These are phyloP conservation scores for Solanum aculeatissimum DNA, from an alignment of 305 asterid genomes.

Conservation along the genomic window DNA sequence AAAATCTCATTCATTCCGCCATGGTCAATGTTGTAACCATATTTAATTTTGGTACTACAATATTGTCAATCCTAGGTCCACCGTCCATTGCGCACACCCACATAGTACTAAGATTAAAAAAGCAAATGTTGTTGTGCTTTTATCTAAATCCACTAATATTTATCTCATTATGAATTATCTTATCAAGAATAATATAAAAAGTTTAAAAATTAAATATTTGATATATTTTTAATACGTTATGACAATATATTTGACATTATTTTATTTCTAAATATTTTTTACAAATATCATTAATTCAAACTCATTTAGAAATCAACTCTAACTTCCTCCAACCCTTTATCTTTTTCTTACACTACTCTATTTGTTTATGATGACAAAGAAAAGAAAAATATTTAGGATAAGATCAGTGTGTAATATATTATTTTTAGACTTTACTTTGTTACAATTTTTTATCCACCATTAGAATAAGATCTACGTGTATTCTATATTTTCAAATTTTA, in stretches of 20 bases:
- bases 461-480: not conserved
- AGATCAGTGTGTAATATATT: no score
- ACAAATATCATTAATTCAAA: not conserved
- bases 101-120: not conserved
- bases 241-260: not conserved
- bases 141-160: not conserved
- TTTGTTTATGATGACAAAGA: not conserved
- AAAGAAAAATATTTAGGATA: no score
- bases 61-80: not conserved
- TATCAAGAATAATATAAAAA: not conserved
- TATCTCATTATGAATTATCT: not conserved
- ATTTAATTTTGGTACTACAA: not conserved
- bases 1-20: not conserved
- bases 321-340: not conserved
- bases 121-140: not conserved
- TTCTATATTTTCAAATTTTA: not conserved
- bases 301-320: not conserved
- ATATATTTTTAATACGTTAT: not conserved
- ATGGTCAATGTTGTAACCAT: accelerated
- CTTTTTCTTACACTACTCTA: not conserved
- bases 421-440: no score
- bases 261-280: not conserved
- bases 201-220: no score
- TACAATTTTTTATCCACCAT: not conserved
- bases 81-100: not conserved